phyloP scores from a whole-genome alignment of 2,329 filamentous ascomycete genomes.

The Tolypocladium album region DNA sequence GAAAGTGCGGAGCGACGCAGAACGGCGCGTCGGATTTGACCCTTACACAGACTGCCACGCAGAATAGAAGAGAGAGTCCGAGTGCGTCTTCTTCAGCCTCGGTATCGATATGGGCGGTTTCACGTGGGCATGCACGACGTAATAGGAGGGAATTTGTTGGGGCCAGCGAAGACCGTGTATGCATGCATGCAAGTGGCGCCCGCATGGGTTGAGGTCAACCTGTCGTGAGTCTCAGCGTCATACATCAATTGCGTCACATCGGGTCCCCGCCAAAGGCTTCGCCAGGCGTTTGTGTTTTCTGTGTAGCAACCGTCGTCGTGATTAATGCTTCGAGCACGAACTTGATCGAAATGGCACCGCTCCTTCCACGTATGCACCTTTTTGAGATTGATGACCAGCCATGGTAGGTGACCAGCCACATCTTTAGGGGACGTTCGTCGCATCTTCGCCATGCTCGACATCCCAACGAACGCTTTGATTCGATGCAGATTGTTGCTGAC shows the following conservation, averaged over 20 bases:
- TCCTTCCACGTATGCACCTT: constrained; percentile 49
- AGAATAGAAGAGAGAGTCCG: constrained; percentile 7
- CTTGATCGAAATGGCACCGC: constrained; percentile 25
- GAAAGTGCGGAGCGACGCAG: constrained; percentile 33
- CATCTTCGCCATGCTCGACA: background rate
- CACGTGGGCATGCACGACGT: background rate
- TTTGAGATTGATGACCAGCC: constrained; percentile 58
- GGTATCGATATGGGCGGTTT: constrained; percentile 9
- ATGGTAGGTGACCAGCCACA: constrained; percentile 34
- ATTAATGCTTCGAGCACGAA: background rate
- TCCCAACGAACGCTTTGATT: background rate
- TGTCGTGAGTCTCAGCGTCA: background rate
- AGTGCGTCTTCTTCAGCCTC: background rate
- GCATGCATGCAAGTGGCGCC: background rate
- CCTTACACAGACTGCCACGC: constrained; percentile 38
- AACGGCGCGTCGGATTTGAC: constrained; percentile 42
- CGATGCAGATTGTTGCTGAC: background rate
- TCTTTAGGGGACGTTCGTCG: background rate
- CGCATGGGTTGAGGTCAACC: background rate
- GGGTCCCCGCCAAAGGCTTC: background rate
- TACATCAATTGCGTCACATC: background rate
- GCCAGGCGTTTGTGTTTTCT: background rate
- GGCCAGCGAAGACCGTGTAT: background rate
- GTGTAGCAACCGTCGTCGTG: background rate
- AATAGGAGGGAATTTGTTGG: background rate